Evolutionary conservation across 495 filamentous ascomycete species (phyloP), one percentile per base, ranked within the genome.

Genomic region (Daldinia loculata): DNA sequence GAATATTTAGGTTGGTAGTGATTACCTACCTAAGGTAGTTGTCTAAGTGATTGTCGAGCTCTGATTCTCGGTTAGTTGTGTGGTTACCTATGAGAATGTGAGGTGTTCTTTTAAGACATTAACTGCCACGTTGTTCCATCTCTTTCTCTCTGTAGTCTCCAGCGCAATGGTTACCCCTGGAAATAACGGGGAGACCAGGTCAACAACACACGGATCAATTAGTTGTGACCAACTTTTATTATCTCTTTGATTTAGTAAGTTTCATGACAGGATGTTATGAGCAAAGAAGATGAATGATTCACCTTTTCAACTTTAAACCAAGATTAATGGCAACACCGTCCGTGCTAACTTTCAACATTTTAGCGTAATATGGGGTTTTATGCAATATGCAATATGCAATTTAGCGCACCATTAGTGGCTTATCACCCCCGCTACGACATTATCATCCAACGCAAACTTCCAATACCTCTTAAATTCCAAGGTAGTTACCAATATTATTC

Each of bases 41-140:
- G 24, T 17, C 32, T 43, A 48, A 36, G 34, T 36, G 34, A 36
- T 36, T 36, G 12, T 14, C 12, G 34, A 36, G 34, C 14, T 36
- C 12, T 14, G 34, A 36, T 4, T 14, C 43, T 24, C 6, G 19
- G 43, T 22, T 24, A 22, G 34, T 55, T 24, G 50, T 30, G n/a
- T 61, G 59, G 43, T 22, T 61, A n/a, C n/a, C n/a, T n/a, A 24
- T 51, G 22, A 29, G 19, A n/a, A 19, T 61, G 15, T 60, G 32
- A 43, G 30, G 48, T 60, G 56, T 60, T n/a, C 51, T 50, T 27
- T 36, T 29, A 57, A 55, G 22, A 64, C 26, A 29, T 19, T 48
- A 63, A 27, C 43, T 43, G 64, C 43, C 64, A 67, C 64, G 45
- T 45, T 45, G 51, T 61, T 61, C 57, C 56, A 61, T 61, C 43